A percentile compares a stretch with the other conserved stretches of the same genome.
These are phyloP conservation scores for Lithospermum erythrorhizon DNA, from an alignment of 257 asterid genomes.

Conservation along the genomic window DNA sequence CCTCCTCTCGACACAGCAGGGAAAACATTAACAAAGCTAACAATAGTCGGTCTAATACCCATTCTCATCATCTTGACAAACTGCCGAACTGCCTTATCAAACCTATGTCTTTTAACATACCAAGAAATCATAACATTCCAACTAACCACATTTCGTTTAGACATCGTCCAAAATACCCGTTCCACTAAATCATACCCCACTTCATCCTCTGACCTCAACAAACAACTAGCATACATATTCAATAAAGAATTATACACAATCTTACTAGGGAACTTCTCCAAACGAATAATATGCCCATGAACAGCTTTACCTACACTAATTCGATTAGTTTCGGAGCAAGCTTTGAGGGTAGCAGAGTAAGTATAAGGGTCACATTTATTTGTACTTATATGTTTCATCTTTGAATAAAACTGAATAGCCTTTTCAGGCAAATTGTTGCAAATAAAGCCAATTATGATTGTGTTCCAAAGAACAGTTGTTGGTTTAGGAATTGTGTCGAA, in stretches of 20 bases:
- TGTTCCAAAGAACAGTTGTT: conserved; percentile 78
- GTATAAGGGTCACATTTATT: conserved; percentile 55
- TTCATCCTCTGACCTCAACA: conserved; percentile 11
- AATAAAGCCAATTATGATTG: conserved; percentile 64
- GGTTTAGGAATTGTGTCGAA: conserved; percentile 84
- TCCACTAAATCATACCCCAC: conserved; percentile 34
- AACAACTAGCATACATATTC: conserved; percentile 71
- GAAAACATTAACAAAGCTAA: conserved; percentile 55
- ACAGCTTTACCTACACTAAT: conserved; percentile 57
- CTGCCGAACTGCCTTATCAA: conserved; percentile 38
- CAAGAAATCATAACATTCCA: conserved; percentile 69
- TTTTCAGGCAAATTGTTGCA: conserved; percentile 63
- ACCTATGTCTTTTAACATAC: conserved; percentile 41
- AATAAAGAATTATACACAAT: conserved; percentile 71
- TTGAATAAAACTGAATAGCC: conserved; percentile 55
- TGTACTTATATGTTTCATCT: conserved; percentile 25
- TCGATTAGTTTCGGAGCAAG: conserved; percentile 63
- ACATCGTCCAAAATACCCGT: conserved; percentile 53
- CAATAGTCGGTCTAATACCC: conserved; percentile 43
- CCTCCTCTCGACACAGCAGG: conserved; percentile 41
- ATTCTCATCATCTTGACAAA: conserved; percentile 49
- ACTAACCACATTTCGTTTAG: conserved; percentile 59
- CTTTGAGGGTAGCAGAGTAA: conserved; percentile 75
- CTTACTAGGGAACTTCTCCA: conserved; percentile 44
- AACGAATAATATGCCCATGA: conserved; percentile 65